Evolutionary conservation across 352 stramenopile species (phyloP).

Genomic region (Pythium grandisporangium): DNA sequence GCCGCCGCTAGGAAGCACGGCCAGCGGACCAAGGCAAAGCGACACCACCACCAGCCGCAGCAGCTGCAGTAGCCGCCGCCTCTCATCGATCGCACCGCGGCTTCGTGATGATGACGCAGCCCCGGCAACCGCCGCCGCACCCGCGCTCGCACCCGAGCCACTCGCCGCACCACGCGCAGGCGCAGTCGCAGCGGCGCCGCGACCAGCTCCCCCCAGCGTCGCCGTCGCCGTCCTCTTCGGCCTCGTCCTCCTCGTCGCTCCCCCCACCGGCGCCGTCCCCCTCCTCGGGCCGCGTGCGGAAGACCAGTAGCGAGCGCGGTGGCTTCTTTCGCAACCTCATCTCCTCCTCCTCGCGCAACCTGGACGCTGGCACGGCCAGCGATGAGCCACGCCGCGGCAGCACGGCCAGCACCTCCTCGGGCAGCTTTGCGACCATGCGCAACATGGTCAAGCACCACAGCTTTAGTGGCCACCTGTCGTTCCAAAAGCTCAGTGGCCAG

Average conservation of each 20-base stretch:
- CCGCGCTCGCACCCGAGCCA: no score
- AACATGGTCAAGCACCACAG: slow-evolving; percentile 37
- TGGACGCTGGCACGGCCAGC: slow-evolving; percentile 4
- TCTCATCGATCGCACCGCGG: no score
- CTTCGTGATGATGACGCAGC: no score
- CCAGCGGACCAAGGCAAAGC: no score
- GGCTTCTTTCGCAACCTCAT: slow-evolving; percentile 18
- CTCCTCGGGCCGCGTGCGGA: slow-evolving; percentile 1
- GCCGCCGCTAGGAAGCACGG: no score
- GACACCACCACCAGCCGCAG: no score
- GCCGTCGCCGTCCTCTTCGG: neutral
- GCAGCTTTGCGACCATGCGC: slow-evolving; percentile 13
- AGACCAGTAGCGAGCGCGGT: slow-evolving; percentile 14
- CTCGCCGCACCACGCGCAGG: no score
- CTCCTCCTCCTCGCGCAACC: slow-evolving; percentile 8
- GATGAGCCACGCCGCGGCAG: slow-evolving; percentile 11
- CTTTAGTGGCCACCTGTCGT: slow-evolving; percentile 62
- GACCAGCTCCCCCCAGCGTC: no score
- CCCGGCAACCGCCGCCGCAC: no score
- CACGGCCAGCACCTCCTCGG: slow-evolving; percentile 4
- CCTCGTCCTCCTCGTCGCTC: neutral
- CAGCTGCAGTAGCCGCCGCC: no score
- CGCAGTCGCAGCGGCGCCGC: no score
- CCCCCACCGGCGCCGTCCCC: neutral
- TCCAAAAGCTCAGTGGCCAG: slow-evolving; percentile 31